Evolutionary conservation across 306 rosid species (phyloP).

Genomic region (Prunus salicina): DNA sequence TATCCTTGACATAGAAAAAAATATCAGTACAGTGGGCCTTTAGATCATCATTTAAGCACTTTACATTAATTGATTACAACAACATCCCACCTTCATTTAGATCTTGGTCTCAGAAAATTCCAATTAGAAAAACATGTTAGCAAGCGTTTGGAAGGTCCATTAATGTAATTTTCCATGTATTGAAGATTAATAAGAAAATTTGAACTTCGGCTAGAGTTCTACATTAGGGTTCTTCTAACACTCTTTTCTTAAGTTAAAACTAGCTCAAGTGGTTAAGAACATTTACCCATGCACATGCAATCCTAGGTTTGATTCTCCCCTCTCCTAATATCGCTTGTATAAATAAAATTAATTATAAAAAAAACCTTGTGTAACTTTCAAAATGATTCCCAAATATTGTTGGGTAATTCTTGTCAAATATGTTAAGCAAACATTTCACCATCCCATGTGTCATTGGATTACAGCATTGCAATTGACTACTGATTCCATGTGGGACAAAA

Average conservation of each 20-base stretch:
- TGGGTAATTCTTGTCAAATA: background rate
- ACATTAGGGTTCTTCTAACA: too few relatives aligned
- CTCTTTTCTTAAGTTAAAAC: too few relatives aligned
- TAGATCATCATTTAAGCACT: background rate
- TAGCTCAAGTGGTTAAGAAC: too few relatives aligned
- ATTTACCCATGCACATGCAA: too few relatives aligned
- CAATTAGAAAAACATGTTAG: too few relatives aligned
- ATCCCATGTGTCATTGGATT: constrained; percentile 1
- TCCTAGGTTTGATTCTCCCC: too few relatives aligned
- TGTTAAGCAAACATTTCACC: background rate
- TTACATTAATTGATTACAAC: background rate
- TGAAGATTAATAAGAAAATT: too few relatives aligned
- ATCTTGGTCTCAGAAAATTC: background rate
- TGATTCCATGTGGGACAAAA: background rate
- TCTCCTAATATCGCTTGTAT: too few relatives aligned
- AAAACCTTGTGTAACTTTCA: background rate
- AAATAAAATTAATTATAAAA: too few relatives aligned
- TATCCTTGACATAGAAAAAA: background rate
- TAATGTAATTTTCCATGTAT: too few relatives aligned
- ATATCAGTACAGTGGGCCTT: background rate
- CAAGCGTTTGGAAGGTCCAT: too few relatives aligned
- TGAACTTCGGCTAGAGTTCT: too few relatives aligned
- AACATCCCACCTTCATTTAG: background rate
- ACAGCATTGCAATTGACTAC: background rate
- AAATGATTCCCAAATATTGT: background rate